Percentiles rank a stretch among this genome's conserved stretches.
Conservation (phyloP, 1,139 yeast species). For the Suhomyces bolitotheri region DNA sequence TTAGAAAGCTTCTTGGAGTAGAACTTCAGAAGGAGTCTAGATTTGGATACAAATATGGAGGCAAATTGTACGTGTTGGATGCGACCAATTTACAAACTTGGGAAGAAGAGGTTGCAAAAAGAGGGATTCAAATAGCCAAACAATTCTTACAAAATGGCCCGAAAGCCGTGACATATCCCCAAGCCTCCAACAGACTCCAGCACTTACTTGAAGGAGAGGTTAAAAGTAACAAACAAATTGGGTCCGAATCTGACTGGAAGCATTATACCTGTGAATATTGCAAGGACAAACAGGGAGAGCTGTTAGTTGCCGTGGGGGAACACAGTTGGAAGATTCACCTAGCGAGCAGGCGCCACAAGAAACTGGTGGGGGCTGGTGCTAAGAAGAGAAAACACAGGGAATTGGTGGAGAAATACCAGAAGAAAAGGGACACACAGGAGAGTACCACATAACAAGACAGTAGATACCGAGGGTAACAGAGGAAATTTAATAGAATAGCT, state of each 20-base stretch:
- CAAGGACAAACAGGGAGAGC: constrained; percentile 52
- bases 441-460: no score
- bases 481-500: no score
- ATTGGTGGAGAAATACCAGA: constrained; percentile 10
- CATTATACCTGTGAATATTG: constrained; percentile 72
- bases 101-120: constrained; percentile 53
- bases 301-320: constrained; percentile 71
- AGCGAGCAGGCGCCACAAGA: constrained; percentile 61
- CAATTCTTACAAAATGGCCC: constrained; percentile 36
- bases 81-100: constrained; percentile 71
- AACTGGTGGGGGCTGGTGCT: constrained; percentile 20
- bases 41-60: constrained; percentile 56
- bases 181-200: constrained; percentile 48
- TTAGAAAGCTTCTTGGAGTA: constrained; percentile 65
- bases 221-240: constrained; percentile 40
- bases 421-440: no score
- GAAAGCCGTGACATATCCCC: constrained; percentile 20
- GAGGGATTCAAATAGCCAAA: constrained; percentile 55
- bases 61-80: constrained; percentile 66
- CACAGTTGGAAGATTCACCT: constrained; percentile 69
- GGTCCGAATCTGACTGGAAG: constrained; percentile 57
- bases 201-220: constrained; percentile 32
- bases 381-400: constrained; percentile 25
- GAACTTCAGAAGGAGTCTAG: constrained; percentile 55
- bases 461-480: no score